These are phyloP conservation scores for Chaetomium sp. DNA, from an alignment of 2,329 filamentous ascomycete genomes.

Conservation along the genomic window DNA sequence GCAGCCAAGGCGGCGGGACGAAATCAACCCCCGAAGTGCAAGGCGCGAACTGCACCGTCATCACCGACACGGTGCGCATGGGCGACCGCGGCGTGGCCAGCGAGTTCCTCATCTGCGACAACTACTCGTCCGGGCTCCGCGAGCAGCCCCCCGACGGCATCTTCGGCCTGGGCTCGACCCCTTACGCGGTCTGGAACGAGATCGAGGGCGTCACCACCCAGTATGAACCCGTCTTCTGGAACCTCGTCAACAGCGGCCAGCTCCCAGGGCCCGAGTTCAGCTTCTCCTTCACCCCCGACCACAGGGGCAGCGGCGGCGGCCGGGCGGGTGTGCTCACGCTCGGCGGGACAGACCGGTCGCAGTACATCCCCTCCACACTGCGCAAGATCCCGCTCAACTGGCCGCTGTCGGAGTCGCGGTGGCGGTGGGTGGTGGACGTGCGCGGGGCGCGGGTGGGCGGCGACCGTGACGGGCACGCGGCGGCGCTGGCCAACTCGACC, in stretches of 20 bases:
- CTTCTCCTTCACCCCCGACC: constrained; percentile 36
- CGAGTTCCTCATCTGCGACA: constrained; percentile 39
- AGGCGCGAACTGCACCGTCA: constrained; percentile 34
- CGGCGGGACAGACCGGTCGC: constrained; percentile 39
- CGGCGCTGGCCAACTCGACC: constrained; percentile 27
- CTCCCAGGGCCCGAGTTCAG: constrained; percentile 38
- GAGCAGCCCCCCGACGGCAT: constrained; percentile 40
- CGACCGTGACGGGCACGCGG: constrained; percentile 32
- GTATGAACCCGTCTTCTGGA: constrained; percentile 37
- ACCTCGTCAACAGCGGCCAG: constrained; percentile 35
- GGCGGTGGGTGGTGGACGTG: constrained; percentile 37
- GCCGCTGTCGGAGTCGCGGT: constrained; percentile 24
- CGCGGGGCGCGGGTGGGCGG: constrained; percentile 36
- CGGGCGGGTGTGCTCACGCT: constrained; percentile 39
- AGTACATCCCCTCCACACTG: constrained; percentile 37
- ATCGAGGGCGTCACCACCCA: background rate
- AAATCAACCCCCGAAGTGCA: constrained; percentile 34
- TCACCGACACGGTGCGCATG: constrained; percentile 39
- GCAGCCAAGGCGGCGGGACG: constrained; percentile 37
- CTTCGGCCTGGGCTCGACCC: constrained; percentile 37
- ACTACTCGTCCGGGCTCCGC: constrained; percentile 37
- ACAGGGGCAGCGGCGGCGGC: background rate
- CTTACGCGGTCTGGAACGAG: constrained; percentile 20
- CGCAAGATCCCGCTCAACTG: constrained; percentile 34
- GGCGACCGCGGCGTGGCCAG: constrained; percentile 29